These are phyloP conservation scores for Sclerotinia glacialis DNA, from an alignment of 2,329 filamentous ascomycete genomes.

Conservation along the genomic window DNA sequence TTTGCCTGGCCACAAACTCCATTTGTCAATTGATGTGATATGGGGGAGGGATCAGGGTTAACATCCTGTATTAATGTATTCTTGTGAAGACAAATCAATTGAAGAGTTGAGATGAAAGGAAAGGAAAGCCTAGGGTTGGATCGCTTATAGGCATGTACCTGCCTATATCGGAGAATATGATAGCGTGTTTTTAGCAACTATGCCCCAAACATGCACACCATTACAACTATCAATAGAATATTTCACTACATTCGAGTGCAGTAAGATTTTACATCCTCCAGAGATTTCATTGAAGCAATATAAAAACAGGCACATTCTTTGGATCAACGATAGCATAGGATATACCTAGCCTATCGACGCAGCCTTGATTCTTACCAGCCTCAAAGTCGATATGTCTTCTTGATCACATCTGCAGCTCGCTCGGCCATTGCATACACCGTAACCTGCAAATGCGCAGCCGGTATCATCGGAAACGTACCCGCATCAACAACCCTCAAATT, in stretches of 20 bases:
- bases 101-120: neutral
- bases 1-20: neutral
- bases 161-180: neutral
- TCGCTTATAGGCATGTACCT: neutral
- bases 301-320: too few relatives aligned
- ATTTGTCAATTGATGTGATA: neutral
- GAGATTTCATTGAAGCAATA: too few relatives aligned
- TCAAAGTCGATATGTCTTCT: neutral
- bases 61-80: too few relatives aligned
- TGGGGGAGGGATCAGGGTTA: too few relatives aligned
- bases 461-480: conserved; percentile 29
- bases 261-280: neutral
- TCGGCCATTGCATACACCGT: conserved; percentile 31
- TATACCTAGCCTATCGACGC: neutral
- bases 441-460: conserved; percentile 25
- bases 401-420: conserved; percentile 25
- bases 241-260: neutral
- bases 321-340: neutral
- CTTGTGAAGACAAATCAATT: neutral
- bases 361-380: neutral
- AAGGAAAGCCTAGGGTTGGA: neutral
- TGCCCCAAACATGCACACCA: too few relatives aligned
- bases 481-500: conserved; percentile 31
- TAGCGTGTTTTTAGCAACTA: neutral
- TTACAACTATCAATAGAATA: neutral